Evolutionary conservation across 2,329 filamentous ascomycete genomes (phyloP), one percentile per base, ranked within the genome.

Genomic region (Lachnellula suecica): DNA sequence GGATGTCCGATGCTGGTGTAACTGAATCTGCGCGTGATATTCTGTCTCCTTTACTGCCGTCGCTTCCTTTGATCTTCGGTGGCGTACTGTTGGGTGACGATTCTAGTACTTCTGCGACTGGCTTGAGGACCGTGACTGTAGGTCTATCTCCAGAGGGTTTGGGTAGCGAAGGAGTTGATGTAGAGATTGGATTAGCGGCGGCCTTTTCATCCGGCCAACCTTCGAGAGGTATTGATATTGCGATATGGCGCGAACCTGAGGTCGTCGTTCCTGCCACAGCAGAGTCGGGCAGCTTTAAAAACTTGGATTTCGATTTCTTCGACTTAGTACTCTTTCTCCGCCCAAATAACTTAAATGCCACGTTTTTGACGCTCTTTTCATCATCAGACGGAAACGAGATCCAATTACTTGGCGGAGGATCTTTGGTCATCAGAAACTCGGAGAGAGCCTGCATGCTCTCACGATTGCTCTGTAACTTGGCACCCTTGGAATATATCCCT

Each of bases 151-250:
- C 6, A 20, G 19, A 35, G n/a, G 27, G 13, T 17, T 37, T 47
- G 27, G 31, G 23, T 6, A n/a, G 56, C 13, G 35, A 29, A 19
- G 25, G 44, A 15, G 31, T 31, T 17, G 20, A 34, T 41, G 27
- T 11, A 43, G 42, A 17, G 3, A 27, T 22, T 23, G 20, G 17
- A 13, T 9, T 37, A 9, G 22, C 11, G 35, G 44, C n/a, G 22
- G 3, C 29, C 15, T 34, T 13, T n/a, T 34, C 34, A 8, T 27
- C 25, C 19, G 17, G 17, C 19, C 10, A 4, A 52, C 79, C 69
- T 57, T 81, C 74, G 11, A 77, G 53, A 1, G 82, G 81, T 41
- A 84, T 83, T 0, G 81, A 83, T 47, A 84, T 84, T 52, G 81
- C 79, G 57, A 85, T 83, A 59, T 84, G 78, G 4, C 78, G 73